These are phyloP conservation scores for Pythium plurisporium DNA, from an alignment of 352 stramenopile species.

Conservation along the genomic window DNA sequence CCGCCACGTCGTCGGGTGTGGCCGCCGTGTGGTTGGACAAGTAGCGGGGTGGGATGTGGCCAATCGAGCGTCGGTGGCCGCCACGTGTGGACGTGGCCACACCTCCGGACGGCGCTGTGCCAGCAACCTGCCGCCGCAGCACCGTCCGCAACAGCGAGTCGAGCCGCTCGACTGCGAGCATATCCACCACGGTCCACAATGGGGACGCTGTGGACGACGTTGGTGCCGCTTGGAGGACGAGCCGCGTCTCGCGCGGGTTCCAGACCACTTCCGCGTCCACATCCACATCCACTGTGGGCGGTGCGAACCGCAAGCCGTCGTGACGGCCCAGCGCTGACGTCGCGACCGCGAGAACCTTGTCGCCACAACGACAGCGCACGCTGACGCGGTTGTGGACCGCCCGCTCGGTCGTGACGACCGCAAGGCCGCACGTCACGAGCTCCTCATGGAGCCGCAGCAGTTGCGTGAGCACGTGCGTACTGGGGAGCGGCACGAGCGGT, in stretches of 20 bases:
- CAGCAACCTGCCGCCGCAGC: constrained; percentile 8
- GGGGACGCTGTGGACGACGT: too few relatives aligned
- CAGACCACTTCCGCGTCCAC: constrained; percentile 5
- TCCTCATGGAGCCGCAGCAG: constrained; percentile 22
- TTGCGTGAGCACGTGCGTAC: constrained; percentile 30
- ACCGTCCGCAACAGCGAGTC: constrained; percentile 27
- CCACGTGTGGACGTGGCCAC: background rate
- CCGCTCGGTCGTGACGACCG: constrained; percentile 13
- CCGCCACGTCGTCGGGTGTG: background rate
- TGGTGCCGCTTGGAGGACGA: constrained; percentile 16
- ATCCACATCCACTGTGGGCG: background rate
- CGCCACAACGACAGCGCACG: constrained; percentile 41
- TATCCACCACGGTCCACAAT: constrained; percentile 37
- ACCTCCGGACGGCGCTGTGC: background rate
- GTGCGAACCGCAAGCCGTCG: background rate
- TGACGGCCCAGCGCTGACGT: background rate
- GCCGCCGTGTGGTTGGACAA: too few relatives aligned
- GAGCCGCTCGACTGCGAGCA: constrained; percentile 25
- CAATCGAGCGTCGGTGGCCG: background rate
- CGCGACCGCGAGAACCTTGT: constrained; percentile 29
- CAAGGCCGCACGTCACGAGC: background rate
- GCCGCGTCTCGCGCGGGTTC: constrained; percentile 20
- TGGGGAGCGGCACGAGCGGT: constrained; percentile 29
- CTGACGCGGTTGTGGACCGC: constrained; percentile 12
- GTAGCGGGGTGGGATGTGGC: too few relatives aligned